Percentiles rank a stretch among this genome's conserved stretches.
Evolutionary conservation across 768 basidiomycete genomes (phyloP).

Genomic region (Fomitopsis pulvina): DNA sequence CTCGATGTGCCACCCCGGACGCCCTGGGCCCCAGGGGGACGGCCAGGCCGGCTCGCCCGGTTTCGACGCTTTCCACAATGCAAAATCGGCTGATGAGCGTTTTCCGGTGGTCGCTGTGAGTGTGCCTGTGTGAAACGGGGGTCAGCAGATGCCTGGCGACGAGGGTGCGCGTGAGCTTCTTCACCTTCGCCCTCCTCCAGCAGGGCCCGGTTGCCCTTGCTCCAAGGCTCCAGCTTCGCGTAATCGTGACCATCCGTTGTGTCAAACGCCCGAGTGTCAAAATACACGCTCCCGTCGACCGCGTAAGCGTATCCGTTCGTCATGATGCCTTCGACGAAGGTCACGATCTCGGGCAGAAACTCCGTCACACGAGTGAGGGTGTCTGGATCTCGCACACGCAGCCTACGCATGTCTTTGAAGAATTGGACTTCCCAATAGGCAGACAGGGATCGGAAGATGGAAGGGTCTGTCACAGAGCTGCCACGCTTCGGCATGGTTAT

Average conservation of each 20-base stretch:
- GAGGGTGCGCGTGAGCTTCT: neutral
- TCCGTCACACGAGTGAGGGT: slow-evolving; percentile 93
- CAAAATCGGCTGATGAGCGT: slow-evolving; percentile 88
- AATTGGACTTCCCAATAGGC: slow-evolving; percentile 87
- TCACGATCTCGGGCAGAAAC: slow-evolving; percentile 91
- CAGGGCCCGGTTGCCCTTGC: slow-evolving; percentile 85
- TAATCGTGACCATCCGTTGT: slow-evolving; percentile 72
- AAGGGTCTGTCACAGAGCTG: slow-evolving; percentile 77
- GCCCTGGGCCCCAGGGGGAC: slow-evolving; percentile 92
- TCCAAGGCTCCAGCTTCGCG: slow-evolving; percentile 94
- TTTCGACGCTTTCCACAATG: slow-evolving; percentile 96
- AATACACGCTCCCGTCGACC: slow-evolving; percentile 83
- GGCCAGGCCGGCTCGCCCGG: slow-evolving; percentile 96
- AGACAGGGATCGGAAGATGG: slow-evolving; percentile 75
- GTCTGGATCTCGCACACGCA: slow-evolving; percentile 83
- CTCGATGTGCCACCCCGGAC: slow-evolving; percentile 99
- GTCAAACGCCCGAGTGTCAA: slow-evolving; percentile 82
- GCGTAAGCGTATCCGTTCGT: slow-evolving; percentile 79
- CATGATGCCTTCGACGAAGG: slow-evolving; percentile 81
- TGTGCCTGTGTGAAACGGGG: slow-evolving; percentile 36
- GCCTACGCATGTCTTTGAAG: slow-evolving; percentile 87
- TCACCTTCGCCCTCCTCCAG: slow-evolving; percentile 90
- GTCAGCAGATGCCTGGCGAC: neutral
- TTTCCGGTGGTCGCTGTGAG: slow-evolving; percentile 53
- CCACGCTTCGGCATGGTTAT: slow-evolving; percentile 45